Conservation (phyloP, 2,329 filamentous ascomycete species). For the Chaetomiaceae sp. region DNA sequence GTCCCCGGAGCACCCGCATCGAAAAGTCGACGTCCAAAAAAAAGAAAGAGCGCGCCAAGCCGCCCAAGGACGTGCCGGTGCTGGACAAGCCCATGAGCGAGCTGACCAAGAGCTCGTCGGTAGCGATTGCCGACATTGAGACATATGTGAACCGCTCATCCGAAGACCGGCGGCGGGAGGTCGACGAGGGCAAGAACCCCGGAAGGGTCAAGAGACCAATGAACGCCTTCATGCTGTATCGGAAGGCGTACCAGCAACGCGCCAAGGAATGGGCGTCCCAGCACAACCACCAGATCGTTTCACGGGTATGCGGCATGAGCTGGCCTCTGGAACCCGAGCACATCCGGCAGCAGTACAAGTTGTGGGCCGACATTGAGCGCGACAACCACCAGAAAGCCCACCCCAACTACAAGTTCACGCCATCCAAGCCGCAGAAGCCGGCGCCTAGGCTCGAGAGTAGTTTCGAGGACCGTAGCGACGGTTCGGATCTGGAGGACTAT, state of each 20-base stretch:
- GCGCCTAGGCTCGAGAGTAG: slow-evolving; percentile 33
- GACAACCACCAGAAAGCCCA: slow-evolving; percentile 81
- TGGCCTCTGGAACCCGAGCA: slow-evolving; percentile 78
- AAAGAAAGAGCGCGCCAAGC: slow-evolving; percentile 40
- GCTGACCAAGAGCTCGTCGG: slow-evolving; percentile 58
- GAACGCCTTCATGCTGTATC: slow-evolving; percentile 98
- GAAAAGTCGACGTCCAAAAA: slow-evolving; percentile 35
- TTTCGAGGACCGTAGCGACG: slow-evolving; percentile 37
- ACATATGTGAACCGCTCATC: slow-evolving; percentile 69
- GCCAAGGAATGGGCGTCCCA: slow-evolving; percentile 76
- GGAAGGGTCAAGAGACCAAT: slow-evolving; percentile 87
- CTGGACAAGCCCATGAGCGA: slow-evolving; percentile 66
- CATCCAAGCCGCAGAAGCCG: slow-evolving; percentile 59
- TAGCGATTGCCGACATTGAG: slow-evolving; percentile 73
- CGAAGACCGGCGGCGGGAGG: slow-evolving; percentile 64
- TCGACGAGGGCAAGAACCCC: slow-evolving; percentile 60
- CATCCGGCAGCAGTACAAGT: slow-evolving; percentile 70
- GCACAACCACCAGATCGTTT: slow-evolving; percentile 93
- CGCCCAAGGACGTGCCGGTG: slow-evolving; percentile 46
- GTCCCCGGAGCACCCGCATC: slow-evolving; percentile 30
- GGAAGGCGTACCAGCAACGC: slow-evolving; percentile 83
- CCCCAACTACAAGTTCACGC: slow-evolving; percentile 91
- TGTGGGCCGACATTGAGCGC: slow-evolving; percentile 74
- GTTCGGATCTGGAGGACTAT: slow-evolving; percentile 45
- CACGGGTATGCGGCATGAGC: slow-evolving; percentile 76